Conservation (phyloP, 805 yeast species). For the Wickerhamomyces subpelliculosus region DNA sequence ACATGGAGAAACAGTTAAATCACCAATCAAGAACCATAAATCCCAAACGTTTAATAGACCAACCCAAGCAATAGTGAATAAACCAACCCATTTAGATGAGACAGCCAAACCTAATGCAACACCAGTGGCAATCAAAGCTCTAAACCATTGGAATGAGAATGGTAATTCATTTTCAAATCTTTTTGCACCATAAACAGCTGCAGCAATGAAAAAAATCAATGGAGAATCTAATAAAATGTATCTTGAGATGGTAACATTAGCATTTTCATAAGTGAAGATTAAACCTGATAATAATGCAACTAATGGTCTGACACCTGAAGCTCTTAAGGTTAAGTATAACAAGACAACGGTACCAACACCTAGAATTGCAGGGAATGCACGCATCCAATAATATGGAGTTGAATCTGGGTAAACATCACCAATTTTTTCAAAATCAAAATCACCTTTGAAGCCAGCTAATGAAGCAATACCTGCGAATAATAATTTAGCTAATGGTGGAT, state of each 20-base stretch:
- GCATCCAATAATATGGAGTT: slow-evolving; percentile 61
- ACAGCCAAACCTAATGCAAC: slow-evolving; percentile 66
- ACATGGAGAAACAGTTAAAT: slow-evolving; percentile 43
- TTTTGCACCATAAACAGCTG: slow-evolving; percentile 57
- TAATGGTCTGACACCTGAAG: slow-evolving; percentile 62
- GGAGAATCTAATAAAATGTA: slow-evolving; percentile 74
- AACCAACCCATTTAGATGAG: slow-evolving; percentile 80
- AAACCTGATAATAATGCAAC: slow-evolving; percentile 53
- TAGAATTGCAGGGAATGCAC: slow-evolving; percentile 59
- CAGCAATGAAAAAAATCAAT: slow-evolving; percentile 68
- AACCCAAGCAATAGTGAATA: slow-evolving; percentile 75
- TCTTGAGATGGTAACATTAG: slow-evolving; percentile 64
- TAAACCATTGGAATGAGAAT: slow-evolving; percentile 50
- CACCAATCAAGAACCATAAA: slow-evolving; percentile 70
- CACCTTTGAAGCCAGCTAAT: slow-evolving; percentile 66
- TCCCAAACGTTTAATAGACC: slow-evolving; percentile 56
- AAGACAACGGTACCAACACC: slow-evolving; percentile 65
- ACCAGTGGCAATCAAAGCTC: slow-evolving; percentile 56
- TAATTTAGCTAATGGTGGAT: slow-evolving; percentile 78
- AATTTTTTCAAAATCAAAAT: slow-evolving; percentile 58
- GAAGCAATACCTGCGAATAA: slow-evolving; percentile 64
- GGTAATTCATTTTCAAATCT: slow-evolving; percentile 62
- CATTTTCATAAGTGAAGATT: slow-evolving; percentile 57
- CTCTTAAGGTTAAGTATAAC: slow-evolving; percentile 60
- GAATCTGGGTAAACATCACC: slow-evolving; percentile 54